phyloP scores from a whole-genome alignment of 225 moss, liverwort and hornwort genomes.

The Sphagnum contortum region DNA sequence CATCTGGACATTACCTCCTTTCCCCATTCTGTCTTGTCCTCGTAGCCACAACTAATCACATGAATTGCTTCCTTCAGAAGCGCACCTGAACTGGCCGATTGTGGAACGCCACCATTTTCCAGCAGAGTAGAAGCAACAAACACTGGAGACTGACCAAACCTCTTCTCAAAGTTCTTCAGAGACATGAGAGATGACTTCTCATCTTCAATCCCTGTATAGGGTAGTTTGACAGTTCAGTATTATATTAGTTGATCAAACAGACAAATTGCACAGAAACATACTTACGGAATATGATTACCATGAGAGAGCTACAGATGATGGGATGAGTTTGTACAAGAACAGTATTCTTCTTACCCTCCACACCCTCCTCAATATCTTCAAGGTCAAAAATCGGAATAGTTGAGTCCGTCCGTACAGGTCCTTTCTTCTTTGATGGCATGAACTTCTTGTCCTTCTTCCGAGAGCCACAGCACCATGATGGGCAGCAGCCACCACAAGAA shows the following conservation, averaged over 20 bases:
- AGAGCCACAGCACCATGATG: constrained; percentile 67
- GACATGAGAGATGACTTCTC: constrained; percentile 78
- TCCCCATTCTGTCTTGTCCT: constrained; percentile 98
- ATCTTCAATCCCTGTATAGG: constrained; percentile 36
- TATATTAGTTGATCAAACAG: too few species aligned
- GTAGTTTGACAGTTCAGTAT: neutral
- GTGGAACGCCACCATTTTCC: constrained; percentile 77
- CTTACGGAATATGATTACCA: neutral
- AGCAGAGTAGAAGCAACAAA: constrained; percentile 79
- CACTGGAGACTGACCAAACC: constrained; percentile 92
- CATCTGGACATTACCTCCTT: constrained; percentile 50
- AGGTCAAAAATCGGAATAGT: constrained; percentile 85
- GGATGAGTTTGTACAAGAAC: neutral
- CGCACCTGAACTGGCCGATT: constrained; percentile 80
- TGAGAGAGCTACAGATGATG: neutral
- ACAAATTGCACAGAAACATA: too few species aligned
- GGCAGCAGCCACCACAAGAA: constrained; percentile 25
- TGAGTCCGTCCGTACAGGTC: constrained; percentile 73
- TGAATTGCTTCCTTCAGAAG: constrained; percentile 93
- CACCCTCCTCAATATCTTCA: constrained; percentile 87
- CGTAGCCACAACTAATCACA: constrained; percentile 95
- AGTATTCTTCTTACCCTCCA: constrained; percentile 19
- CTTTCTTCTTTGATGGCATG: constrained; percentile 50
- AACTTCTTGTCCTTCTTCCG: constrained; percentile 60
- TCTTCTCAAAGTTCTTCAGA: constrained; percentile 85